Evolutionary conservation across 768 basidiomycete genomes (phyloP).

Genomic region (Russula compacta): DNA sequence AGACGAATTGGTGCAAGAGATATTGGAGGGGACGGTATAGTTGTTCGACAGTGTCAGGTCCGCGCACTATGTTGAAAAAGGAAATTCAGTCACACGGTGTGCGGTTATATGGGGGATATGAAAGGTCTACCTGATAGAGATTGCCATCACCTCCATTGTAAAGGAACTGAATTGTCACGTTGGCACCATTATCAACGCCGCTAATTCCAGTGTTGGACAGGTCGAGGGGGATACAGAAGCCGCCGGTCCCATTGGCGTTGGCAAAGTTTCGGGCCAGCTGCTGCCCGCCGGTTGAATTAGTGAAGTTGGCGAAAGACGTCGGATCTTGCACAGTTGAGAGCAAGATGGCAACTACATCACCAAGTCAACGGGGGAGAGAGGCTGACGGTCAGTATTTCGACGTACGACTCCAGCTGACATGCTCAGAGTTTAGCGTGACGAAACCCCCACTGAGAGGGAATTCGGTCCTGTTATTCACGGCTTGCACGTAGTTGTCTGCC

Average conservation of each 20-base stretch:
- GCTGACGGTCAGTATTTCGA: slow-evolving; percentile 10
- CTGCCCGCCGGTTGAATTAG: slow-evolving; percentile 29
- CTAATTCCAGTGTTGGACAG: slow-evolving; percentile 40
- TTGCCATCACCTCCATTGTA: slow-evolving; percentile 63
- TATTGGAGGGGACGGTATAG: slow-evolving; percentile 39
- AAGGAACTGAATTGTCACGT: slow-evolving; percentile 64
- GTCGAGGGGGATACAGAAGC: slow-evolving; percentile 60
- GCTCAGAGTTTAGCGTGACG: slow-evolving; percentile 56
- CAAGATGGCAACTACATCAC: slow-evolving; percentile 39
- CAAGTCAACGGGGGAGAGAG: neutral
- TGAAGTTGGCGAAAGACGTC: slow-evolving; percentile 57
- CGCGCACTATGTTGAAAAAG: slow-evolving; percentile 45
- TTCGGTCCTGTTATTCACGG: slow-evolving; percentile 45
- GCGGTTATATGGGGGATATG: neutral
- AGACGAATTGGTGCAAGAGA: slow-evolving; percentile 29
- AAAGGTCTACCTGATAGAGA: slow-evolving; percentile 52
- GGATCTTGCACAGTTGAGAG: slow-evolving; percentile 50
- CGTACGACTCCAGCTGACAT: slow-evolving; percentile 52
- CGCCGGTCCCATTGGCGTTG: slow-evolving; percentile 45
- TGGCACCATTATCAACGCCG: slow-evolving; percentile 49
- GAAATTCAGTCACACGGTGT: neutral
- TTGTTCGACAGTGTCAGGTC: slow-evolving; percentile 61
- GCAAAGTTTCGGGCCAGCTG: slow-evolving; percentile 40
- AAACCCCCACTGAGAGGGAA: slow-evolving; percentile 63
- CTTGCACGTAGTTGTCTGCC: slow-evolving; percentile 53